These are phyloP conservation scores for Zizania latifolia DNA, from an alignment of 176 grass and related monocot genomes.

Conservation along the genomic window DNA sequence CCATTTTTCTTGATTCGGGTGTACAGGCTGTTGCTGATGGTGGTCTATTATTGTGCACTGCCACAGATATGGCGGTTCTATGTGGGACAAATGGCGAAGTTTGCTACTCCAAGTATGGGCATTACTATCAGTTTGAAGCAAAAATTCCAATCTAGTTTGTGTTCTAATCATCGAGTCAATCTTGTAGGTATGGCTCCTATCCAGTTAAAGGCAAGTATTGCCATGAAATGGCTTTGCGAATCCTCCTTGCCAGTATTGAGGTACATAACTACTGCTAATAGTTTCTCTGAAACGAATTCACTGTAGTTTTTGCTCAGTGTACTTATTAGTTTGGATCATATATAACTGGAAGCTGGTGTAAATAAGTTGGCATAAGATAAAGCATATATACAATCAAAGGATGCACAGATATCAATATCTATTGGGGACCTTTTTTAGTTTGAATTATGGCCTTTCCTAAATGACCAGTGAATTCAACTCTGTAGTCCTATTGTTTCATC, in stretches of 20 bases:
- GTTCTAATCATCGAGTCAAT: slow-evolving; percentile 26
- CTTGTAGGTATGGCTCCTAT: slow-evolving; percentile 87
- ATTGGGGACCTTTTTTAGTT: neutral
- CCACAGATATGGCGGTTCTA: slow-evolving; percentile 96
- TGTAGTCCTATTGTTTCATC: slow-evolving; percentile 6
- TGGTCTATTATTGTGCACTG: slow-evolving; percentile 87
- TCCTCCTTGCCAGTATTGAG: slow-evolving; percentile 96
- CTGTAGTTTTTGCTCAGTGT: neutral
- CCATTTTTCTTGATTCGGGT: slow-evolving; percentile 88
- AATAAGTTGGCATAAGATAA: neutral
- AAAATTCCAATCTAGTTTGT: slow-evolving; percentile 11
- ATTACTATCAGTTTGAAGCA: neutral
- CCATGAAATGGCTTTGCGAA: slow-evolving; percentile 99
- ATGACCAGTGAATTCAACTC: neutral
- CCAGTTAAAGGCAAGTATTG: slow-evolving; percentile 93
- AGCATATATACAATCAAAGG: neutral
- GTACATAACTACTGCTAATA: slow-evolving; percentile 26
- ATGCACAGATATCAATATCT: neutral
- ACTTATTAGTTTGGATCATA: neutral
- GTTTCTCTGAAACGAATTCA: neutral
- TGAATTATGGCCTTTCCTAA: neutral
- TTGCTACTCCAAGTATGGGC: slow-evolving; percentile 92
- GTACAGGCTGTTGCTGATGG: slow-evolving; percentile 88
- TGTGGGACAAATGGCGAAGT: slow-evolving; percentile 90
- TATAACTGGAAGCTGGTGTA: neutral